Evolutionary conservation across 1,284 basidiomycete genomes (phyloP).

Genomic region (Grifola frondosa): DNA sequence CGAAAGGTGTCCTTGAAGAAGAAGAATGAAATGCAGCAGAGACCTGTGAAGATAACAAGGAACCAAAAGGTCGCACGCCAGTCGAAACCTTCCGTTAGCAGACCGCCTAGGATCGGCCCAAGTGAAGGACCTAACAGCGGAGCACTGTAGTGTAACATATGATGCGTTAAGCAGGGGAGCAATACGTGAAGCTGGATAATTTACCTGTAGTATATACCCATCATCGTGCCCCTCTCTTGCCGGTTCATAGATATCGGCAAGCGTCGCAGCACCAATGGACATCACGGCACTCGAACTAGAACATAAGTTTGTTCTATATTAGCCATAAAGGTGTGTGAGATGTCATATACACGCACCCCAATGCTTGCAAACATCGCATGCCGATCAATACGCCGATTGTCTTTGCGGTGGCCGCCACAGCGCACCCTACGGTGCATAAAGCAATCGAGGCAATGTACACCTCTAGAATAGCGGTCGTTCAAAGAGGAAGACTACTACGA

Average conservation of each 20-base stretch:
- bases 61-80: conserved; percentile 88
- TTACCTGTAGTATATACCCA: conserved; percentile 69
- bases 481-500: conserved; percentile 1
- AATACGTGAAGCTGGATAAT: not conserved
- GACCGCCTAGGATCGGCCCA: conserved; percentile 74
- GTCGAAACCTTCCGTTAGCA: conserved; percentile 62
- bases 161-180: conserved; percentile 31
- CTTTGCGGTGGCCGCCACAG: conserved; percentile 65
- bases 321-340: not conserved
- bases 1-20: conserved; percentile 85
- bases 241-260: conserved; percentile 83
- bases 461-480: conserved; percentile 36
- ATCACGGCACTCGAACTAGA: conserved; percentile 74
- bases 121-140: conserved; percentile 53
- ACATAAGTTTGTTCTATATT: not conserved
- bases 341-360: conserved; percentile 44
- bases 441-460: conserved; percentile 66
- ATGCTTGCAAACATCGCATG: conserved; percentile 69
- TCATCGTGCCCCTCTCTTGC: conserved; percentile 78
- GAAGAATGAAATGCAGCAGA: conserved; percentile 58
- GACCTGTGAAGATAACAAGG: conserved; percentile 61
- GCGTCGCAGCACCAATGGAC: conserved; percentile 76
- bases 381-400: conserved; percentile 69
- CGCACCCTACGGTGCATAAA: conserved; percentile 64
- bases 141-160: conserved; percentile 32